These are phyloP conservation scores for Breynia disticha DNA, from an alignment of 441 rosid species.

Conservation along the genomic window DNA sequence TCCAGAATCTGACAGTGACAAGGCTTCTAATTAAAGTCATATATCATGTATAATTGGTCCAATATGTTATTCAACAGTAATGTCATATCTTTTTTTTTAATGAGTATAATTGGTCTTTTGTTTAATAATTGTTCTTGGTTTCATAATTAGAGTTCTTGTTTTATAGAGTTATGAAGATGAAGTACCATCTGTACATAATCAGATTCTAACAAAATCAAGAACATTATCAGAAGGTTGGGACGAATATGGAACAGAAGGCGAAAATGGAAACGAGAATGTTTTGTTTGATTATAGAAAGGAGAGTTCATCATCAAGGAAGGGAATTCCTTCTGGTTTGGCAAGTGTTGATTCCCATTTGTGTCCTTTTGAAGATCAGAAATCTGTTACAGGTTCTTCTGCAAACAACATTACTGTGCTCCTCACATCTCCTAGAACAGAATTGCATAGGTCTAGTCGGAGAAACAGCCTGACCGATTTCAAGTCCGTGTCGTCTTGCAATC, in stretches of 20 bases:
- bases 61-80: no score
- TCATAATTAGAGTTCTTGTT: neutral
- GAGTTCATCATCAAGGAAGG: constrained; percentile 46
- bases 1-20: neutral
- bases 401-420: constrained; percentile 29
- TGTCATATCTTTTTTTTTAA: no score
- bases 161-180: constrained; percentile 80
- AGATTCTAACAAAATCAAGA: constrained; percentile 29
- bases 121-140: no score
- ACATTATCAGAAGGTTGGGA: constrained; percentile 63
- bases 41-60: constrained; percentile 1
- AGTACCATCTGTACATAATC: constrained; percentile 36
- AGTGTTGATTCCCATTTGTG: constrained; percentile 36
- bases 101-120: no score
- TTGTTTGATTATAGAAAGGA: constrained; percentile 49
- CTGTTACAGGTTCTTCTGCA: constrained; percentile 34
- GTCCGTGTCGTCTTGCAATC: constrained; percentile 61
- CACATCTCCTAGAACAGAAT: constrained; percentile 34
- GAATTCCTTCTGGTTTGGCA: constrained; percentile 25
- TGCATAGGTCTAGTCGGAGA: constrained; percentile 37
- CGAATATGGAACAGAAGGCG: constrained; percentile 40
- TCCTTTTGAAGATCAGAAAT: constrained; percentile 43
- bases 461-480: constrained; percentile 59
- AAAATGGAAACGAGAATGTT: constrained; percentile 29
- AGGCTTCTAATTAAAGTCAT: constrained; percentile 1